phyloP scores from a whole-genome alignment of 768 basidiomycete species.

The Mycena latifolia region DNA sequence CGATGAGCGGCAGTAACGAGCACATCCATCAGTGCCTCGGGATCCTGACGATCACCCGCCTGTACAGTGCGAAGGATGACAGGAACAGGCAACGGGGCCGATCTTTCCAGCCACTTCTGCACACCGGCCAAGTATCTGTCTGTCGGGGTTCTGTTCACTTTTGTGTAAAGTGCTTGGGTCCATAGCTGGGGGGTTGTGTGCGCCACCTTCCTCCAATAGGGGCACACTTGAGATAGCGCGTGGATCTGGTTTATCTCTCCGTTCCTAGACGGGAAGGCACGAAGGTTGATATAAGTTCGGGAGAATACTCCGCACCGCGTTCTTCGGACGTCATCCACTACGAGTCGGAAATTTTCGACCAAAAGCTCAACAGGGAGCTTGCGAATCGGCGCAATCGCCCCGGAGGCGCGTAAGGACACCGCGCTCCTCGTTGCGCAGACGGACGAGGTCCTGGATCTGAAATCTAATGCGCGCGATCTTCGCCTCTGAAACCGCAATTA shows the following conservation, averaged over 20 bases:
- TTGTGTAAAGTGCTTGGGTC: neutral
- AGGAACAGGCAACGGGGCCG: constrained; percentile 11
- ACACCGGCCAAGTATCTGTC: neutral
- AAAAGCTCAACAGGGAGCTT: neutral
- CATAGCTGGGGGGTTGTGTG: constrained; percentile 23
- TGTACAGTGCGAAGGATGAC: neutral
- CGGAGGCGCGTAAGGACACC: too few relatives aligned
- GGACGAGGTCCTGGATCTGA: too few relatives aligned
- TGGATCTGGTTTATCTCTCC: neutral
- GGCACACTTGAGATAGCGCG: constrained; percentile 17
- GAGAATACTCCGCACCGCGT: too few relatives aligned
- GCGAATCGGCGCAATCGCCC: neutral
- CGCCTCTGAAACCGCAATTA: too few relatives aligned
- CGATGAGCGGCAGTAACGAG: constrained; percentile 1
- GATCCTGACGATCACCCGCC: neutral
- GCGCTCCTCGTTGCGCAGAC: too few relatives aligned
- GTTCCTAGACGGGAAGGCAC: too few relatives aligned
- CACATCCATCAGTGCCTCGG: constrained; percentile 1
- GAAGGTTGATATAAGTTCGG: too few relatives aligned
- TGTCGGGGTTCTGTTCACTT: neutral
- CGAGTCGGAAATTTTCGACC: neutral
- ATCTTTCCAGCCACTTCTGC: constrained; percentile 23
- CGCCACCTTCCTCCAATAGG: constrained; percentile 24
- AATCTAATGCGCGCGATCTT: too few relatives aligned
- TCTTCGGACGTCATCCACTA: too few relatives aligned